Evolutionary conservation across 169 alveolate species (phyloP).

Genomic region (Eimeria falciformis): DNA sequence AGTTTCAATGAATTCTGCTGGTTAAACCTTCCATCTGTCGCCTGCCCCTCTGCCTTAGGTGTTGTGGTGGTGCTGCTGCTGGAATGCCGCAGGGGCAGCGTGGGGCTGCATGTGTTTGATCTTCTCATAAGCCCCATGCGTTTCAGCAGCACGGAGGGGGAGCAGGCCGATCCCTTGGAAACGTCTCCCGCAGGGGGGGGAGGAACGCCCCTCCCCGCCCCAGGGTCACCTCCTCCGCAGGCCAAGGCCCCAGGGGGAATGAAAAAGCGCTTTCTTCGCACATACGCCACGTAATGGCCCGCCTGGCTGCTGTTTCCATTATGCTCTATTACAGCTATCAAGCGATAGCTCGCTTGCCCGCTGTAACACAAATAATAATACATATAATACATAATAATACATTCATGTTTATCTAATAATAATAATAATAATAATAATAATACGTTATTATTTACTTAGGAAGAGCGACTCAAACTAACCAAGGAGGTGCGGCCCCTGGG

Average conservation of each 20-base stretch:
- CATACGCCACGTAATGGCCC: constrained; percentile 71
- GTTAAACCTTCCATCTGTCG: too few relatives aligned
- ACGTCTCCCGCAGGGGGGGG: constrained; percentile 29
- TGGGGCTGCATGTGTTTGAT: neutral
- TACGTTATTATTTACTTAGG: too few relatives aligned
- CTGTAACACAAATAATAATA: constrained; percentile 23
- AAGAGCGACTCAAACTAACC: too few relatives aligned
- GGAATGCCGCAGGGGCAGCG: constrained; percentile 51
- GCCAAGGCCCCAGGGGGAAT: constrained; percentile 13
- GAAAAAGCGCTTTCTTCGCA: constrained; percentile 48
- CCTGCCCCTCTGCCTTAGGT: too few relatives aligned
- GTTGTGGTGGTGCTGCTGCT: constrained; percentile 2
- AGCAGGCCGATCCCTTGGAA: constrained; percentile 39
- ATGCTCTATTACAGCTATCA: constrained; percentile 67
- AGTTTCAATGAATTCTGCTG: too few relatives aligned
- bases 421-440: too few relatives aligned
- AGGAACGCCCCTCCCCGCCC: too few relatives aligned
- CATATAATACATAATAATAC: neutral
- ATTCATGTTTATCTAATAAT: too few relatives aligned
- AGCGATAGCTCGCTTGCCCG: constrained; percentile 37
- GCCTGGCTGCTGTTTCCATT: constrained; percentile 64
- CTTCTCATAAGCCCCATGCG: constrained; percentile 54
- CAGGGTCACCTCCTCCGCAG: too few relatives aligned
- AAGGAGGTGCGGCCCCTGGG: too few relatives aligned
- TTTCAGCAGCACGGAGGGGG: constrained; percentile 60